Percentiles rank a stretch among this genome's conserved stretches.
phyloP scores from a whole-genome alignment of 164 flowering plant genomes.

The Hamamelis virginiana region DNA sequence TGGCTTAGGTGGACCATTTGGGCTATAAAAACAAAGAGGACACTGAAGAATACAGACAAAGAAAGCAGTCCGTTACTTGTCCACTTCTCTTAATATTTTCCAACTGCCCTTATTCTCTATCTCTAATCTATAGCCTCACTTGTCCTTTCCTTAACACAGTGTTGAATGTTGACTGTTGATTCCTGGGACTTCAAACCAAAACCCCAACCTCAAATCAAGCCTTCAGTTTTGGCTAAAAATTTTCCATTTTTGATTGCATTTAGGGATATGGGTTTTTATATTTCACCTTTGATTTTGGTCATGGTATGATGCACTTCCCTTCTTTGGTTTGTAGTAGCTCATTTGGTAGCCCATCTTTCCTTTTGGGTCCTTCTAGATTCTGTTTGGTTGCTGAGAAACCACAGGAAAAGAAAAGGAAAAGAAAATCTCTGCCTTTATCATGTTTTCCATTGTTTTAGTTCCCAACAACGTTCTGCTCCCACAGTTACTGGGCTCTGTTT shows the following conservation, averaged over 20 bases:
- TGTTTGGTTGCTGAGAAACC: slow-evolving; percentile 1
- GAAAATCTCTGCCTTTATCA: too few relatives aligned
- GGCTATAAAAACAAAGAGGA: neutral
- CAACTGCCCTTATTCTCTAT: neutral
- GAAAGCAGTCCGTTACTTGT: neutral
- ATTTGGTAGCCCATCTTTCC: neutral
- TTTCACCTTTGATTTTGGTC: neutral
- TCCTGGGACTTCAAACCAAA: neutral
- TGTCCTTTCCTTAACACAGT: neutral
- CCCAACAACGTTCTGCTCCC: too few relatives aligned
- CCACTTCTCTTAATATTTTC: neutral
- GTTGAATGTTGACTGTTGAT: neutral
- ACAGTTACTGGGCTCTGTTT: too few relatives aligned
- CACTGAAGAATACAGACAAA: neutral
- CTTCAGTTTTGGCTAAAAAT: neutral
- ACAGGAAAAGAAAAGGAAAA: neutral
- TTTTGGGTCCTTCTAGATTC: neutral
- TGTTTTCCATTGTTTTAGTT: too few relatives aligned
- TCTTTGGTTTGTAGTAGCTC: neutral
- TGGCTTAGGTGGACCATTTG: too few relatives aligned
- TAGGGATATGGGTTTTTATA: neutral
- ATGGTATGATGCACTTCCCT: neutral
- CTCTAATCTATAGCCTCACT: neutral
- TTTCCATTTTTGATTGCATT: neutral
- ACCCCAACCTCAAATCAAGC: neutral